Percentiles rank a stretch among this genome's conserved stretches.
phyloP scores from a whole-genome alignment of 2,329 filamentous ascomycete genomes.

The Colletotrichum musicola region DNA sequence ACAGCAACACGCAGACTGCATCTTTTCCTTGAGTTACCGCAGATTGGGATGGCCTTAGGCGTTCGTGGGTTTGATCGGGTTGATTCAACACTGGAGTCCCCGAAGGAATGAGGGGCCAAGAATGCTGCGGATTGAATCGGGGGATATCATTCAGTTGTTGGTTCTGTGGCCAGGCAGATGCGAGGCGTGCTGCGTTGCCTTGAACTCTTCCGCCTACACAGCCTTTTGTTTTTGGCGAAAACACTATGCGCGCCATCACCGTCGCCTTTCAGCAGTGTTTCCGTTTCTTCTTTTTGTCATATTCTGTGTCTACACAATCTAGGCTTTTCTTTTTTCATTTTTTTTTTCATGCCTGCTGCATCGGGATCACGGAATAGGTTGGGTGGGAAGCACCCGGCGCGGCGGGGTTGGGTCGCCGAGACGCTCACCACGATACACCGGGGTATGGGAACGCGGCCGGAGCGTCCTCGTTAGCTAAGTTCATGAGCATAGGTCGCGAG shows the following conservation, averaged over 20 bases:
- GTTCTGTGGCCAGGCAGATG: slow-evolving; percentile 16
- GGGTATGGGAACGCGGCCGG: background rate
- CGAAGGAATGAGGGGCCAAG: slow-evolving; percentile 5
- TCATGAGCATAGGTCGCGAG: background rate
- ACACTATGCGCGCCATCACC: slow-evolving; percentile 22
- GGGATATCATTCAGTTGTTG: slow-evolving; percentile 13
- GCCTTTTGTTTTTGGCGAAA: background rate
- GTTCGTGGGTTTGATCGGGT: slow-evolving; percentile 19
- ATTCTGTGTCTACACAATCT: slow-evolving; percentile 35
- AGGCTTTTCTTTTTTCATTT: slow-evolving; percentile 21
- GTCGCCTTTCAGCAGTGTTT: slow-evolving; percentile 16
- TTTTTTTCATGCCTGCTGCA: slow-evolving; percentile 5
- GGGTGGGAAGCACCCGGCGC: background rate
- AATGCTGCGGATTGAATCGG: slow-evolving; percentile 4
- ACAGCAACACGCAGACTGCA: slow-evolving; percentile 40
- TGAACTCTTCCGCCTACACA: slow-evolving; percentile 22
- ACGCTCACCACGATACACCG: slow-evolving; percentile 1
- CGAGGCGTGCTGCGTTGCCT: slow-evolving; percentile 18
- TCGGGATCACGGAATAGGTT: slow-evolving; percentile 18
- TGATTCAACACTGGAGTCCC: slow-evolving; percentile 4
- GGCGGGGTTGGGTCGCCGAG: slow-evolving; percentile 3
- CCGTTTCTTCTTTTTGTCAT: background rate
- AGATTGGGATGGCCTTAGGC: slow-evolving; percentile 19
- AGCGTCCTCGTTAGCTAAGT: background rate
- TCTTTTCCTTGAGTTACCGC: slow-evolving; percentile 37